Evolutionary conservation across 1,284 basidiomycete species (phyloP).

Genomic region (Ganoderma resinaceum): DNA sequence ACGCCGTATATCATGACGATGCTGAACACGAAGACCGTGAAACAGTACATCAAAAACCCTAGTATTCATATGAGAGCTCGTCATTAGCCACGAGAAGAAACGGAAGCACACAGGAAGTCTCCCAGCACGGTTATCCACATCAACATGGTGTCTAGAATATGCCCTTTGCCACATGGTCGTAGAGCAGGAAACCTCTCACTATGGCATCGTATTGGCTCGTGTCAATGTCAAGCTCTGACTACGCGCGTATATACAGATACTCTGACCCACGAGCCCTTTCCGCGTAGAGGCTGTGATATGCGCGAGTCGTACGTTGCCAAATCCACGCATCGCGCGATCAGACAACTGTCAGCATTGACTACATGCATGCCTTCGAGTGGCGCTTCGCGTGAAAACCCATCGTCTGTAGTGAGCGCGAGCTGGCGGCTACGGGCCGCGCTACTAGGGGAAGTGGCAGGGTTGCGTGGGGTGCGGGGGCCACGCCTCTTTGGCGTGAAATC

Average conservation of each 20-base stretch:
- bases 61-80: neutral
- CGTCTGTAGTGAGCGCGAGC: neutral
- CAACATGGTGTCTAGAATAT: neutral
- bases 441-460: neutral
- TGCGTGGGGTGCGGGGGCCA: neutral
- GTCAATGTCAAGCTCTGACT: too few relatives aligned
- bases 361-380: neutral
- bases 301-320: neutral
- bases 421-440: neutral
- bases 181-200: neutral
- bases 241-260: too few relatives aligned
- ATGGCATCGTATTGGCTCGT: neutral
- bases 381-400: neutral
- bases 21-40: slow-evolving; percentile 84
- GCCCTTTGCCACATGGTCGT: neutral
- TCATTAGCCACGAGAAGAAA: neutral
- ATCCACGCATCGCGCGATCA: neutral
- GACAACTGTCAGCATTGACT: neutral
- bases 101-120: neutral
- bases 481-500: neutral
- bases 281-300: neutral
- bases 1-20: slow-evolving; percentile 90
- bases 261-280: neutral
- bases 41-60: slow-evolving; percentile 92
- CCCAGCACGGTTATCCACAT: neutral